Base-by-base conservation (phyloP, 805 yeast genomes). In the Candida piceae region DNA sequence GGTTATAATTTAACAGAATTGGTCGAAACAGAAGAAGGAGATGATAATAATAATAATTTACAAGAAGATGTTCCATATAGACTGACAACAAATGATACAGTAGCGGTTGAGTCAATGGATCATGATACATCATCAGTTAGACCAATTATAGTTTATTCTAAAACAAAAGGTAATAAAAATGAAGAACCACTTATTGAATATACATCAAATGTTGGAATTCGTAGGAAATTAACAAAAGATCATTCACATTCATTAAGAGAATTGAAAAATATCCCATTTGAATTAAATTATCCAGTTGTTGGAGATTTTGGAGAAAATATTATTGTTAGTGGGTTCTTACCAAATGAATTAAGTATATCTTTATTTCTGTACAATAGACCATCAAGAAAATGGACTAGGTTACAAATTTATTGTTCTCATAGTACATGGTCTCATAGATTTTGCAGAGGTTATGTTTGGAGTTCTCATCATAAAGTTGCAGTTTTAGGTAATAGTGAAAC, bases 381-480 rank as follows among this genome's bases (percentile, higher is more conserved):
- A 0, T 67, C 82, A 0, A 69, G 70, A 1, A 73, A 72, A 44
- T 83, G 90, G 89, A 72, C 83, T 0, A 63, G 78, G 38, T 57
- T 84, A 17, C 79, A 75, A 12, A 69, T 69, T 29, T 66, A 70
- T 53, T 65, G 80, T 48, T 67, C 70, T 32, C 78, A 74, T 44
- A 73, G 69, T 32, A 61, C 67, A 22, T 72, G 72, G 21, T 66
- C 73, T 3, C 84, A 80, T 49, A 62, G 81, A 35, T 69, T 80
- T 34, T 76, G 84, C 75, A 79, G 76, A 43, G 76, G 83, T 0
- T 78, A 72, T 57, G 77, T 77, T 1, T 84, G 94, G 94, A 72
- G 71, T 22, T 80, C 89, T 1, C 94, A 84, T 56, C 90, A 84
- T 51, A 78, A 77, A 53, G 77, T 80, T 1, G 61, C 80, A 1